phyloP scores from a whole-genome alignment of 345 rosid species.

The Garcia nutans region DNA sequence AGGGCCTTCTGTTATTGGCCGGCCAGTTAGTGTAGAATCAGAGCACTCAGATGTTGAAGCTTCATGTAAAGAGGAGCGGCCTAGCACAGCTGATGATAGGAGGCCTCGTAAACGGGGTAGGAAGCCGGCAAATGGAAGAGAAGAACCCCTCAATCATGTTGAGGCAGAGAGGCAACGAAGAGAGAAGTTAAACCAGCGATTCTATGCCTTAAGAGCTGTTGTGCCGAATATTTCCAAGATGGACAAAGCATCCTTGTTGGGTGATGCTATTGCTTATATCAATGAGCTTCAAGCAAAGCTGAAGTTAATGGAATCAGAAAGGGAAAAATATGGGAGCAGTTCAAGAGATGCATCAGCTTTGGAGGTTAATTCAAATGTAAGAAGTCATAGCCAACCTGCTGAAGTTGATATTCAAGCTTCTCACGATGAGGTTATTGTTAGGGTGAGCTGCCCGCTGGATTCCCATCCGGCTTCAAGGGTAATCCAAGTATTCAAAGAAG shows the following conservation, averaged over 20 bases:
- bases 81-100: conserved; percentile 50
- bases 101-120: conserved; percentile 91
- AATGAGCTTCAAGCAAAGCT: conserved; percentile 91
- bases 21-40: conserved; percentile 45
- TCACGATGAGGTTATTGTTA: conserved; percentile 62
- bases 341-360: conserved; percentile 39
- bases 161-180: conserved; percentile 98
- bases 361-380: conserved; percentile 28
- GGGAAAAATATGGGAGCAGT: conserved; percentile 47
- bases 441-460: conserved; percentile 70
- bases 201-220: conserved; percentile 88
- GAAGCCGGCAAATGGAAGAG: conserved; percentile 97
- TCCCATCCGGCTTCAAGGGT: conserved; percentile 79
- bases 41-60: conserved; percentile 82
- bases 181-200: conserved; percentile 91
- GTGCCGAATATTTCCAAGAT: conserved; percentile 99
- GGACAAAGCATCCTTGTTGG: conserved; percentile 95
- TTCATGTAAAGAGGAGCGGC: conserved; percentile 55
- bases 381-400: conserved; percentile 30
- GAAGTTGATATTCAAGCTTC: conserved; percentile 62
- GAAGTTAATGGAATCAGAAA: conserved; percentile 71
- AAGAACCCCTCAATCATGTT: conserved; percentile 93
- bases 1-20: conserved; percentile 47
- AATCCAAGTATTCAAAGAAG: conserved; percentile 69
- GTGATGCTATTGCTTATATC: conserved; percentile 92